Conservation (phyloP, 129 eudicot species). For the Centella asiatica region DNA sequence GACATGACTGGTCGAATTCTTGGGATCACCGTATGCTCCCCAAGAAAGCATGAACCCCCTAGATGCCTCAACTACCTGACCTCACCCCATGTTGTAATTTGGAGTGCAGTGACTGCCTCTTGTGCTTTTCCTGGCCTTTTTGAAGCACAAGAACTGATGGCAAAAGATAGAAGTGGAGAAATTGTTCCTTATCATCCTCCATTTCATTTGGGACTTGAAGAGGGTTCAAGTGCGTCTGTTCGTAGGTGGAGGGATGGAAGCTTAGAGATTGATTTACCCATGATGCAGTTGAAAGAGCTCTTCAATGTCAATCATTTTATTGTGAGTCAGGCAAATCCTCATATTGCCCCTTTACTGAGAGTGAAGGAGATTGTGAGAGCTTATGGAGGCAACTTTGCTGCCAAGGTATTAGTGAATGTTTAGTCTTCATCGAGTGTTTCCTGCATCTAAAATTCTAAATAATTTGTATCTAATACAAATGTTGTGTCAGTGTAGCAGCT, state of each 20-base stretch:
- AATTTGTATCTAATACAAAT: too few species aligned
- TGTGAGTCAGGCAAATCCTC: constrained; percentile 97
- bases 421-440: background rate
- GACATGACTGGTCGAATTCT: constrained; percentile 94
- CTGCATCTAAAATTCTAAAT: too few species aligned
- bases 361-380: constrained; percentile 78
- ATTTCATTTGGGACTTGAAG: constrained; percentile 72
- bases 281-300: constrained; percentile 94
- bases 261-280: constrained; percentile 90
- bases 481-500: too few species aligned
- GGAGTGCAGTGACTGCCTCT: constrained; percentile 99
- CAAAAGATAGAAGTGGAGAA: constrained; percentile 82
- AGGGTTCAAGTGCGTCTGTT: constrained; percentile 45
- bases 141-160: constrained; percentile 98
- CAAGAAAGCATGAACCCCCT: constrained; percentile 94
- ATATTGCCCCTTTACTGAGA: constrained; percentile 78
- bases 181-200: constrained; percentile 98
- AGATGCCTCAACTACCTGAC: constrained; percentile 93
- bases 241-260: constrained; percentile 99
- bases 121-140: constrained; percentile 99
- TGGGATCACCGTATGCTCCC: constrained; percentile 94
- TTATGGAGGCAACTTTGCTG: constrained; percentile 95
- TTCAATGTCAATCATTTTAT: constrained; percentile 97
- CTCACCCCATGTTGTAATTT: constrained; percentile 90
- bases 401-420: constrained; percentile 52